These are phyloP conservation scores for Gossypium herbaceum DNA, from an alignment of 345 rosid species.

Conservation along the genomic window DNA sequence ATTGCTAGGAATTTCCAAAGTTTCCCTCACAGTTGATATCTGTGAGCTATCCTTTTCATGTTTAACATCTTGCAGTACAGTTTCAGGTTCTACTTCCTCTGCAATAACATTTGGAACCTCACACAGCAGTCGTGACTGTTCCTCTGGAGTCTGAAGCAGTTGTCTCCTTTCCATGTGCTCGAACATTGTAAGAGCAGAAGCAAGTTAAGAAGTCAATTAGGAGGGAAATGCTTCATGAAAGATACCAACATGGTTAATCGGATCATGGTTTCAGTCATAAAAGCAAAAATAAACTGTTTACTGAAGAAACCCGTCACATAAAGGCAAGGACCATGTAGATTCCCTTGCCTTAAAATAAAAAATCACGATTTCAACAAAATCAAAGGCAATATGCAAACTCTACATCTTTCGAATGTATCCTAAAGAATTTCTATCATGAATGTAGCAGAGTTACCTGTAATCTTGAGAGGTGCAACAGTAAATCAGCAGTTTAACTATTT, in stretches of 20 bases:
- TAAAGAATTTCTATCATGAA: neutral
- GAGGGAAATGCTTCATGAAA: neutral
- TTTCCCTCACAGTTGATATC: constrained; percentile 22
- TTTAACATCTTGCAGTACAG: constrained; percentile 22
- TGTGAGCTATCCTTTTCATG: constrained; percentile 25
- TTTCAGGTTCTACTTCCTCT: constrained; percentile 49
- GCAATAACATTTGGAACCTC: constrained; percentile 65
- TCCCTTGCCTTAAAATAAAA: neutral
- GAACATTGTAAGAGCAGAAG: constrained; percentile 42
- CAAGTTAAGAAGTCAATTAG: constrained; percentile 48
- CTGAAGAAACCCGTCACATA: neutral
- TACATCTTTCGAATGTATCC: neutral
- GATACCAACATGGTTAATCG: neutral
- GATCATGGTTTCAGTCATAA: neutral
- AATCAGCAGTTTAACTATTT: neutral
- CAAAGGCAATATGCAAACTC: neutral
- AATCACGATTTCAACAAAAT: neutral
- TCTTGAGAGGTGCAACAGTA: neutral
- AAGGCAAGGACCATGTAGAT: neutral
- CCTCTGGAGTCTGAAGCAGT: constrained; percentile 62
- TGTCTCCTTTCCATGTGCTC: constrained; percentile 74
- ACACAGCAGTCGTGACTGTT: constrained; percentile 51
- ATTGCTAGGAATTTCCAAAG: constrained; percentile 29
- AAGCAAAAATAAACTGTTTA: neutral
- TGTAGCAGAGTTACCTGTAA: neutral